Base-by-base conservation (phyloP, 2,329 filamentous ascomycete genomes). In the Talaromyces piceae region DNA sequence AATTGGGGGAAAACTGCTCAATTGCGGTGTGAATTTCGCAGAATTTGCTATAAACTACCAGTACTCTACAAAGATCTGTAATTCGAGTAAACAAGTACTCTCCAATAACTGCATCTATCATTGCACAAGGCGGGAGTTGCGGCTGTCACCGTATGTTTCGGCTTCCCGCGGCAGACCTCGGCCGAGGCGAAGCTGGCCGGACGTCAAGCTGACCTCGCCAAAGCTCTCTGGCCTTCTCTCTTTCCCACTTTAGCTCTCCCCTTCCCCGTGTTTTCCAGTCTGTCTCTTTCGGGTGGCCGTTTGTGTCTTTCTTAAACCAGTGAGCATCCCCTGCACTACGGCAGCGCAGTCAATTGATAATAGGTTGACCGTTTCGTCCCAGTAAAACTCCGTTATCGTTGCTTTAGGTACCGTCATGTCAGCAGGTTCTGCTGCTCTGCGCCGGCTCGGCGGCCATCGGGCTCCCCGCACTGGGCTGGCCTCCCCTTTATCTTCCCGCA, bases 401-500 rank as follows among this genome's bases (percentile, higher is more conserved):
- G 11, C 39, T 9, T 41, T 12, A 30, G n/a, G 16, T 13, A 41
- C 52, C 52, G 62, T 53, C 55, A 71, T 71, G 69, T 71, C 69
- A 60, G 64, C 65, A 58, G 68, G 64, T 48, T 59, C 62, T 59
- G 67, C 67, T 60, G 66, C 67, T 52, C 60, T 71, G 57, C 67
- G 67, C 66, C 66, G 69, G 59, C 58, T 71, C 62, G 68, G 68
- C 64, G 67, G 67, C 65, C 64, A 66, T 61, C 64, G 67, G 57
- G 60, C 63, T 63, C 67, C 63, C 57, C 67, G 64, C 62, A 48
- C 45, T 33, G 70, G 68, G 59, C 74, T 75, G 56, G 63, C 68
- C n/a, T 45, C 50, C n/a, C n/a, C n/a, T n/a, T n/a, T n/a, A 52
- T 73, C 72, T 56, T 67, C 70, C 60, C 74, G 73, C 53, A 68